A percentile compares a stretch with the other conserved stretches of the same genome.
phyloP scores from a whole-genome alignment of 495 filamentous ascomycete genomes.

The Xylaria longipes region DNA sequence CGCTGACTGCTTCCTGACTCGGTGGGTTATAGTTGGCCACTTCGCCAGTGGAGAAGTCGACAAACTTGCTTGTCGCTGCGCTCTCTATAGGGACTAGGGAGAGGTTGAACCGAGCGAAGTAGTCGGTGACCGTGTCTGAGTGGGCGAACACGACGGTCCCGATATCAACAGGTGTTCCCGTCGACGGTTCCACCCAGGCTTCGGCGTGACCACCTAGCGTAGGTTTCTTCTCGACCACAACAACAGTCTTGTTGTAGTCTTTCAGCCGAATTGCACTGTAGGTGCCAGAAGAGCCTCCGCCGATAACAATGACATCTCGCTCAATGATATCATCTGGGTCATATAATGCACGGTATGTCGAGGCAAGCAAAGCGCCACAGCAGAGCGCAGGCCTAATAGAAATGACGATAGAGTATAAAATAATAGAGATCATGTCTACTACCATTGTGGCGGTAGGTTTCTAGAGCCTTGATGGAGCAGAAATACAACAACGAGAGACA shows the following conservation, averaged over 20 bases:
- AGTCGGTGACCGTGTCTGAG: background rate
- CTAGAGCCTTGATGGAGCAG: background rate
- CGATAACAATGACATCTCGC: background rate
- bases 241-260: background rate
- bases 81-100: background rate
- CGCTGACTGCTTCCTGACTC: background rate
- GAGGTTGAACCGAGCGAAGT: background rate
- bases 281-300: background rate
- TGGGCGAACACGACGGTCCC: conserved; percentile 10
- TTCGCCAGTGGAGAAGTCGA: background rate
- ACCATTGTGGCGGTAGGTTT: background rate
- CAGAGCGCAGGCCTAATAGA: background rate
- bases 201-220: background rate
- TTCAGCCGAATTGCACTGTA: background rate
- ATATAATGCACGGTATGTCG: background rate
- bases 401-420: background rate
- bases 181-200: conserved; percentile 6
- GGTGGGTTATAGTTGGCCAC: background rate
- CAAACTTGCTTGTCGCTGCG: background rate
- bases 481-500: background rate
- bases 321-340: background rate
- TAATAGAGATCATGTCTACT: background rate
- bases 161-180: conserved; percentile 3
- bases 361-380: background rate
- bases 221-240: background rate